phyloP scores from a whole-genome alignment of 768 basidiomycete species.

The Lentinus tigrinus region DNA sequence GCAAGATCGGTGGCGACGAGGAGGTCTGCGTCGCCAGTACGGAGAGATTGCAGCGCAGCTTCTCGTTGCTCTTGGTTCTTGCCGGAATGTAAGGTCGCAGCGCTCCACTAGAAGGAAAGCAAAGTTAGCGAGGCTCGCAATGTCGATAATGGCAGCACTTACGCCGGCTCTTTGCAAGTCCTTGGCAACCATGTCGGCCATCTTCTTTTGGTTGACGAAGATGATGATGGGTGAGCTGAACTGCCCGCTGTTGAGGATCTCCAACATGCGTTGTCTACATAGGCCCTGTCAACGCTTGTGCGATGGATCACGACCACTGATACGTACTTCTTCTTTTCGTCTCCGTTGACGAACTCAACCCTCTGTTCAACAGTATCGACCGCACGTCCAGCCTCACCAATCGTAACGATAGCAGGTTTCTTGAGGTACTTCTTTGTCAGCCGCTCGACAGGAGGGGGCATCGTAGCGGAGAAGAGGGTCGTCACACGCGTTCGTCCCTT shows the following conservation, averaged over 20 bases:
- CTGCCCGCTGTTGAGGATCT: constrained; percentile 86
- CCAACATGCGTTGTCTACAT: constrained; percentile 75
- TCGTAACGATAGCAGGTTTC: constrained; percentile 92
- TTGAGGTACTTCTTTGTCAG: constrained; percentile 92
- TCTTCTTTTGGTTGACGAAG: constrained; percentile 99
- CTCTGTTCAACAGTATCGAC: constrained; percentile 98
- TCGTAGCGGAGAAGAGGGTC: constrained; percentile 96
- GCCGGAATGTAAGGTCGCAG: constrained; percentile 92
- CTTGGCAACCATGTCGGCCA: constrained; percentile 96
- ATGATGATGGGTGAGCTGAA: constrained; percentile 93
- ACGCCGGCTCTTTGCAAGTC: constrained; percentile 89
- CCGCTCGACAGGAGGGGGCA: constrained; percentile 97
- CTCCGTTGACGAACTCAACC: constrained; percentile 89
- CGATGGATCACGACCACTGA: background rate
- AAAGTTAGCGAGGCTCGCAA: background rate
- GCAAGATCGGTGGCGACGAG: constrained; percentile 97
- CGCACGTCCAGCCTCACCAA: constrained; percentile 96
- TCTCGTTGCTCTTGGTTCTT: constrained; percentile 98
- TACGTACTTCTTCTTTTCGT: constrained; percentile 94
- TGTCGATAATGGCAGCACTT: constrained; percentile 31
- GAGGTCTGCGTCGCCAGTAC: constrained; percentile 83
- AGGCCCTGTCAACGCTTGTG: constrained; percentile 10
- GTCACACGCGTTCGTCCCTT: constrained; percentile 89
- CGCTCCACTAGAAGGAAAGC: constrained; percentile 63
- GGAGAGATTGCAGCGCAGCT: constrained; percentile 81